Base-by-base conservation (phyloP, 2,329 filamentous ascomycete species). In the Thermoascus crustaceus region DNA sequence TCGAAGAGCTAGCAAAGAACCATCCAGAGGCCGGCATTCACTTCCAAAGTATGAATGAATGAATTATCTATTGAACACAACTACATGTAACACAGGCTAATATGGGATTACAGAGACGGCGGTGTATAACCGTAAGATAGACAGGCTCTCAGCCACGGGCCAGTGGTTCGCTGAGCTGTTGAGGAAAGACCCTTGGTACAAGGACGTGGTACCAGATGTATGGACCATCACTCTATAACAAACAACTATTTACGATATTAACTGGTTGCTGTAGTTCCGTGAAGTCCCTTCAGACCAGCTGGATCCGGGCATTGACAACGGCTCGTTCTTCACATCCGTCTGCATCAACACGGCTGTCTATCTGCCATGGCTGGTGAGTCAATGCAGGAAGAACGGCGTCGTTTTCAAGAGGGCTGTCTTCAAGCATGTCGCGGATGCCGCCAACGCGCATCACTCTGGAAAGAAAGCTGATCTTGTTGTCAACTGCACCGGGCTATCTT, bases 271-370 rank as follows among this genome's bases (percentile, higher is more conserved):
- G 2, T 43, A 75, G 71, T 89, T 79, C 60, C 73, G 75, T 41
- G 64, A 77, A 38, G 60, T 89, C 3, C 54, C 71, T 4, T 57
- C 70, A 7, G 40, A 52, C 7, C 70, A 82, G 46, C 64, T 94
- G 1, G 74, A 76, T 0, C 49, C 65, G 0, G 83, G 75, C 11
- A 74, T 80, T 35, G 80, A 86, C 41, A 82, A 80, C 7, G 87
- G 78, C 16, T 83, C 76, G 33, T 69, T 73, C 37, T 94, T 91
- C 59, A 85, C 76, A 5, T 89, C 84, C 1, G 80, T 94, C 25
- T 95, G 88, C 63, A 89, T 95, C 58, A 95, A 96, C 64, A 85
- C 85, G 0, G 77, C 83, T 26, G 64, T 95, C 39, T 96, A 95
- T 62, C 76, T 95, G 2, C 78, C 85, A 3, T 95, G 84, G 77